Conservation (phyloP, 2,329 filamentous ascomycete species). For the Colletotrichum cereale region DNA sequence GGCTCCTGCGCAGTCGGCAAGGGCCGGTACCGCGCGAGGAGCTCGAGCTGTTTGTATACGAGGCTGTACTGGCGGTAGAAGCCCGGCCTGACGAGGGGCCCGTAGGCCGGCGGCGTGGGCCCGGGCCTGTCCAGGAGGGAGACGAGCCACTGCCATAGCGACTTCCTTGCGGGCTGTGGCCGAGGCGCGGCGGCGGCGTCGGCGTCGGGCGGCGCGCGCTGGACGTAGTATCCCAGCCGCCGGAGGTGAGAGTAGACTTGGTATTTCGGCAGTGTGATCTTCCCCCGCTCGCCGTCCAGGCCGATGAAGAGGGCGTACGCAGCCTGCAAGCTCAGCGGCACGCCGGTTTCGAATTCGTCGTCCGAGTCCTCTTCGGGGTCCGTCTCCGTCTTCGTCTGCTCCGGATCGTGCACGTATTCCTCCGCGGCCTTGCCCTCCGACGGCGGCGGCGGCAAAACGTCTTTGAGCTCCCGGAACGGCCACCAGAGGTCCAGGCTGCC, state of each 20-base stretch:
- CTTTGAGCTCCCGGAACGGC: conserved; percentile 69
- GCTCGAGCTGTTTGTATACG: conserved; percentile 81
- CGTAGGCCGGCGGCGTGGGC: conserved; percentile 53
- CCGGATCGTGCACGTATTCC: conserved; percentile 41
- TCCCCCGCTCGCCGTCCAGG: conserved; percentile 71
- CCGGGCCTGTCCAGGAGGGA: conserved; percentile 56
- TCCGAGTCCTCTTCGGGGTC: conserved; percentile 47
- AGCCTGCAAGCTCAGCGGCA: conserved; percentile 92
- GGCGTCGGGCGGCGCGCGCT: conserved; percentile 68
- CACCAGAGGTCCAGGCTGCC: conserved; percentile 90
- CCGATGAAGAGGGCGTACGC: conserved; percentile 90
- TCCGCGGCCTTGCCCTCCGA: conserved; percentile 45
- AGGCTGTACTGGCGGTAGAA: conserved; percentile 75
- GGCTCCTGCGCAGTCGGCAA: conserved; percentile 46
- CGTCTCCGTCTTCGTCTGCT: conserved; percentile 41
- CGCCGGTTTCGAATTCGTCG: conserved; percentile 69
- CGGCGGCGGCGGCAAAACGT: conserved; percentile 57
- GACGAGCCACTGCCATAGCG: conserved; percentile 67
- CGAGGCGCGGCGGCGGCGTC: neutral
- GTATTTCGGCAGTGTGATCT: conserved; percentile 80
- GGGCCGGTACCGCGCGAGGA: conserved; percentile 79
- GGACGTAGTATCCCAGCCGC: conserved; percentile 83
- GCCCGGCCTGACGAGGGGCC: conserved; percentile 73
- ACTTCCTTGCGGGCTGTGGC: conserved; percentile 41
- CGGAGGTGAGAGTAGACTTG: conserved; percentile 90